Conservation (phyloP, 129 eudicot species). For the Mikania micrantha region DNA sequence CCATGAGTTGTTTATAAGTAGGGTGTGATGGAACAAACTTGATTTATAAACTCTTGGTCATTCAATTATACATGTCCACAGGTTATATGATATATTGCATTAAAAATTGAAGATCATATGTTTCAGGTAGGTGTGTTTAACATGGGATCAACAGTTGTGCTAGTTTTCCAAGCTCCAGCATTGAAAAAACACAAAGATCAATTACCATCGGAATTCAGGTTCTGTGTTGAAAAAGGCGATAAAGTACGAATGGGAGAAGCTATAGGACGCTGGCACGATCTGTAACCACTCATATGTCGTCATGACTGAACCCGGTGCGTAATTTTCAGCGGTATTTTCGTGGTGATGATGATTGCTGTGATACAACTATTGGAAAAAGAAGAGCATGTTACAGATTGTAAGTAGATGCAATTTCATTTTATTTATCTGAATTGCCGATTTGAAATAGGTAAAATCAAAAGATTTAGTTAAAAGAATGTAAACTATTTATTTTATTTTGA, state of each 20-base stretch:
- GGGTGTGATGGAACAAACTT: too few species aligned
- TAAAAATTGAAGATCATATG: neutral
- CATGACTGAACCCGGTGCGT: neutral
- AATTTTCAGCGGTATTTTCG: neutral
- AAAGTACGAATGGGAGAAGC: constrained; percentile 86
- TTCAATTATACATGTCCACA: neutral
- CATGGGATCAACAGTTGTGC: constrained; percentile 96
- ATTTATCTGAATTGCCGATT: too few species aligned
- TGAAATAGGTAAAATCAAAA: too few species aligned
- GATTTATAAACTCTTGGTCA: neutral
- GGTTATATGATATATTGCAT: neutral
- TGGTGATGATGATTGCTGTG: neutral
- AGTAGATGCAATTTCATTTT: neutral
- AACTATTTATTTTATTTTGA: too few species aligned
- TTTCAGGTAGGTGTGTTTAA: constrained; percentile 87
- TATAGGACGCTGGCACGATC: constrained; percentile 58
- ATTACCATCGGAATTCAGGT: constrained; percentile 52
- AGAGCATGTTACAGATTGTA: neutral
- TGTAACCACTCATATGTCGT: constrained; percentile 2
- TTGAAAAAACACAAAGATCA: constrained; percentile 22
- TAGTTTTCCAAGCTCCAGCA: constrained; percentile 81
- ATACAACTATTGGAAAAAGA: neutral
- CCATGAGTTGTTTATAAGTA: too few species aligned
- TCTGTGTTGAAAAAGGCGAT: constrained; percentile 72
- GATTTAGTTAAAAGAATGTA: too few species aligned